phyloP scores from a whole-genome alignment of 495 filamentous ascomycete genomes.

The Tuber brumale region DNA sequence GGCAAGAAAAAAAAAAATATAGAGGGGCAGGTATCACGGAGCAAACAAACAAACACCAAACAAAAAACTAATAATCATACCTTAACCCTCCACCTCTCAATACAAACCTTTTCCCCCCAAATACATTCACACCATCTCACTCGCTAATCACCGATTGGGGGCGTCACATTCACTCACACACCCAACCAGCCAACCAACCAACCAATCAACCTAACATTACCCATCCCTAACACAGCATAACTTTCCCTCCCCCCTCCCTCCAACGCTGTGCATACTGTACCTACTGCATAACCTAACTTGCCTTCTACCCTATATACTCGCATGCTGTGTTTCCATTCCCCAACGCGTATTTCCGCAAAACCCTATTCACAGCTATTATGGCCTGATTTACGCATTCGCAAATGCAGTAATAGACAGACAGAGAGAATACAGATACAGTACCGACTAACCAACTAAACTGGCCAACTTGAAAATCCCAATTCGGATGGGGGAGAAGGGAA shows the following conservation, averaged over 20 bases:
- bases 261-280: not conserved
- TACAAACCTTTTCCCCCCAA: not conserved
- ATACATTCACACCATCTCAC: not conserved
- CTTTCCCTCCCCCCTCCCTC: not conserved
- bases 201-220: not conserved
- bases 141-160: not conserved
- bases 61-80: not conserved
- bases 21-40: not conserved
- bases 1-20: not conserved
- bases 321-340: not conserved
- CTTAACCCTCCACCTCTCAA: not conserved
- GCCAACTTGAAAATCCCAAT: not conserved
- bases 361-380: not conserved
- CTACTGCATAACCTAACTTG: not conserved
- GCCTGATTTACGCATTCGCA: not conserved
- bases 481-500: not conserved
- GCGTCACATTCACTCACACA: not conserved
- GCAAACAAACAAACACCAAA: not conserved
- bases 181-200: not conserved
- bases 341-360: not conserved
- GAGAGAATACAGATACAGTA: not conserved
- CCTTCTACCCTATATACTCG: not conserved
- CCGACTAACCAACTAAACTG: not conserved
- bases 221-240: constrained; percentile 2
- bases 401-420: not conserved